Base-by-base conservation (phyloP, 768 basidiomycete species). In the Paxillus ammoniavirescens region DNA sequence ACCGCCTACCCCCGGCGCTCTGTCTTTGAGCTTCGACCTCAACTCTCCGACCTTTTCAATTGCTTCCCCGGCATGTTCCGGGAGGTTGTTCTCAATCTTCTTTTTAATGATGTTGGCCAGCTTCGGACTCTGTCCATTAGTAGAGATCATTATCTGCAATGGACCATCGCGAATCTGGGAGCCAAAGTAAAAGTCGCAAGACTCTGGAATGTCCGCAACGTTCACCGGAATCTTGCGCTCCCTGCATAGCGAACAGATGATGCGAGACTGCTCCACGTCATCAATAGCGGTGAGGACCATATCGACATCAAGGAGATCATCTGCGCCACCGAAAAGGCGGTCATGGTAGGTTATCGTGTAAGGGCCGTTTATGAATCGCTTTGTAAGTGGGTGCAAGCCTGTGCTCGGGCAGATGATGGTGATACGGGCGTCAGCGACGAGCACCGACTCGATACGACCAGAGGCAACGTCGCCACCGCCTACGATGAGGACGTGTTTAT, bases 141-240 rank as follows among this genome's bases (percentile, higher is more conserved):
- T 98, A 15, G 93, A 95, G 48, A 99, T 85, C 89, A 98, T 89
- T 58, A 99, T 84, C 72, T 97, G 94, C 21, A 99, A 74, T 0
- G 95, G 91, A 0, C 96, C 95, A 55, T 86, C 81, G 30, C 92
- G 86, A 55, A 98, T 84, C 68, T 93, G 91, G 3, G 92, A 89
- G 47, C 97, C 97, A 73, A 98, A 99, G 77, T 95, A 98, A 66
- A 99, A 99, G 72, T 99, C 96, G 77, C 97, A 99, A 41, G 86
- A 82, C 42, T 90, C 84, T 3, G 97, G 97, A 55, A 98, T 89
- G 73, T 99, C 96, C 37, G 97, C 97, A 56, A 93, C 93, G 71
- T 99, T 99, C 50, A 96, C 87, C 7, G 94, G 93, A 47, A 98
- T 87, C 44, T 77, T 80, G 49, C 70, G 76, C 23, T 78, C 75